Percentiles rank a stretch among this genome's conserved stretches.
Evolutionary conservation across 1,139 yeast genomes (phyloP).

Genomic region (Geotrichum bryndzae): DNA sequence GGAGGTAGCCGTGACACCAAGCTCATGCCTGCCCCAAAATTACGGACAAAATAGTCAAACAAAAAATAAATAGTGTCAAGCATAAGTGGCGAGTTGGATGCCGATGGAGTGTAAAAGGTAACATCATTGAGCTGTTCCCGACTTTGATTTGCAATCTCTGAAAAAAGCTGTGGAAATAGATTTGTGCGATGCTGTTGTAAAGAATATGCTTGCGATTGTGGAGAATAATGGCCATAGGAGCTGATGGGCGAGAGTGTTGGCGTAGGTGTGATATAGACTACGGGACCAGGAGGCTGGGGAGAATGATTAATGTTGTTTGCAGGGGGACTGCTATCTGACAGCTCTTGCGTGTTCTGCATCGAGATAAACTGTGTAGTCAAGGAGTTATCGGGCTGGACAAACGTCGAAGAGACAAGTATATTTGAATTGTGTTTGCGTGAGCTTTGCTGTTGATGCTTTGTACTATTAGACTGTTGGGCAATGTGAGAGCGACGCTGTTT

Average conservation of each 20-base stretch:
- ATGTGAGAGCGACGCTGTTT: not conserved
- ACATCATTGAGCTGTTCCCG: not conserved
- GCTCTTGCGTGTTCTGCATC: not conserved
- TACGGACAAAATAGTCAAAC: constrained; percentile 4
- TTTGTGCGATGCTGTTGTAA: not conserved
- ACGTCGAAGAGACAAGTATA: not conserved
- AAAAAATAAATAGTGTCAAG: not conserved
- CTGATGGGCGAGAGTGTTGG: not conserved
- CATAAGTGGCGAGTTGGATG: constrained; percentile 1
- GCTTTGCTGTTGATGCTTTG: not conserved
- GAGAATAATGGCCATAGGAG: not conserved
- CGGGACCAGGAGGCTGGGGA: not conserved
- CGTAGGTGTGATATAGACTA: not conserved
- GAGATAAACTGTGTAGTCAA: not conserved
- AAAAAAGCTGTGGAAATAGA: too few species aligned
- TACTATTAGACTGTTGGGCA: not conserved
- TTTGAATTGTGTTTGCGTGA: not conserved
- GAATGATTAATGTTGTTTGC: not conserved
- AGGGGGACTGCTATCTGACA: not conserved
- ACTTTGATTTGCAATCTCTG: not conserved
- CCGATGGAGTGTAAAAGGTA: not conserved
- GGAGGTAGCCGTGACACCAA: not conserved
- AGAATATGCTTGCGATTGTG: not conserved
- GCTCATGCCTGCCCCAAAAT: constrained; percentile 4
- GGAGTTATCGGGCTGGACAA: not conserved